These are phyloP conservation scores for Hymenoscyphus fructigenus DNA, from an alignment of 2,329 filamentous ascomycete species.

Conservation along the genomic window DNA sequence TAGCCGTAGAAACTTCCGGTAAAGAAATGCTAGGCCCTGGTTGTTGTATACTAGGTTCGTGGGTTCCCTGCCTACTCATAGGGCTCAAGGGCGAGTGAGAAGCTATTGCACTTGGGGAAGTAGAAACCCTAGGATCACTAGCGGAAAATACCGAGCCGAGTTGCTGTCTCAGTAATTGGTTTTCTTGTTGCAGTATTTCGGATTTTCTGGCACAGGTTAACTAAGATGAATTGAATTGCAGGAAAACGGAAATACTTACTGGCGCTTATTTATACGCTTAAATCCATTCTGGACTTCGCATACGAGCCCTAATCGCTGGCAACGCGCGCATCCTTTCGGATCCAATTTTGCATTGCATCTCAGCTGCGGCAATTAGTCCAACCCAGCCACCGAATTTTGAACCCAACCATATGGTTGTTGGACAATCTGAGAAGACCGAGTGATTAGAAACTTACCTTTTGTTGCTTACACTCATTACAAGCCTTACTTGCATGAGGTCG, in stretches of 20 bases:
- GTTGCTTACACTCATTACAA: conserved; percentile 20
- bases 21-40: conserved; percentile 4
- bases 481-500: conserved; percentile 18
- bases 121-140: conserved; percentile 10
- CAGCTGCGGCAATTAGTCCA: conserved; percentile 6
- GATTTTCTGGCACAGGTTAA: conserved; percentile 11
- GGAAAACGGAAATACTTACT: conserved; percentile 10
- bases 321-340: conserved; percentile 16
- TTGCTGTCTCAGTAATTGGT: conserved; percentile 15
- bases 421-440: not conserved
- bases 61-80: conserved; percentile 13
- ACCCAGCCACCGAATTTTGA: not conserved
- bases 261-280: conserved; percentile 17
- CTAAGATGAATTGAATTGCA: not conserved
- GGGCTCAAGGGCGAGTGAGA: conserved; percentile 14
- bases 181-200: conserved; percentile 17
- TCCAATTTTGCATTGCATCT: conserved; percentile 19
- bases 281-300: conserved; percentile 19
- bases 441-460: conserved; percentile 12
- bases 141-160: conserved; percentile 9
- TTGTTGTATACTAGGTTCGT: conserved; percentile 4
- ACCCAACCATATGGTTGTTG: not conserved
- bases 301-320: conserved; percentile 11
- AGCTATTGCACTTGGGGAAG: conserved; percentile 13
- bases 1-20: not conserved